These are phyloP conservation scores for Sporothrix luriei DNA, from an alignment of 2,329 filamentous ascomycete genomes.

Conservation along the genomic window DNA sequence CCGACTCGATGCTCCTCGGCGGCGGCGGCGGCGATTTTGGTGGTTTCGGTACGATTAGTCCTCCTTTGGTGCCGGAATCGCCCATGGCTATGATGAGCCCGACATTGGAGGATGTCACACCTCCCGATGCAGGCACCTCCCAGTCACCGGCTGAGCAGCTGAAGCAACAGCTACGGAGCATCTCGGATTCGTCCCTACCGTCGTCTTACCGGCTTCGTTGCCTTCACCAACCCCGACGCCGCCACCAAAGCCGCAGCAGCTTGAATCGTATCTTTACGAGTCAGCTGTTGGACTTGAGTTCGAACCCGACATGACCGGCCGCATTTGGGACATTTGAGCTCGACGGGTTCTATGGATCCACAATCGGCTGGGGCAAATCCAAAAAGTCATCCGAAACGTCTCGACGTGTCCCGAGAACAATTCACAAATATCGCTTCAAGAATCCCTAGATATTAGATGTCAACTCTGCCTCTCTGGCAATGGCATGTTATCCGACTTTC, in stretches of 20 bases:
- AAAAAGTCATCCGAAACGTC: background rate
- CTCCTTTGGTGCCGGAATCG: constrained; percentile 34
- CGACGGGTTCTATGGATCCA: background rate
- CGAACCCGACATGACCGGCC: constrained; percentile 35
- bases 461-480: background rate
- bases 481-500: background rate
- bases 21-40: constrained; percentile 21
- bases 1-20: constrained; percentile 26
- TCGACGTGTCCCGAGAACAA: background rate
- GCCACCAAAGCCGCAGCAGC: constrained; percentile 39
- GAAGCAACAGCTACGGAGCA: constrained; percentile 39
- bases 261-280: constrained; percentile 39
- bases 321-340: background rate
- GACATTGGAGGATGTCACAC: constrained; percentile 22
- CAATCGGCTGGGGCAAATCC: background rate
- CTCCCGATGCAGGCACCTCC: constrained; percentile 32
- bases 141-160: constrained; percentile 39
- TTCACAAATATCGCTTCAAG: background rate
- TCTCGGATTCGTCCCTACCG: constrained; percentile 38
- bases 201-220: constrained; percentile 39
- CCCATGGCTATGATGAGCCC: constrained; percentile 36
- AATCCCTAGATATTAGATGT: background rate
- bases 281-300: constrained; percentile 37
- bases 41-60: constrained; percentile 35
- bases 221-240: constrained; percentile 38